Evolutionary conservation across 495 filamentous ascomycete genomes (phyloP).

Genomic region (Venustampulla echinocandica): DNA sequence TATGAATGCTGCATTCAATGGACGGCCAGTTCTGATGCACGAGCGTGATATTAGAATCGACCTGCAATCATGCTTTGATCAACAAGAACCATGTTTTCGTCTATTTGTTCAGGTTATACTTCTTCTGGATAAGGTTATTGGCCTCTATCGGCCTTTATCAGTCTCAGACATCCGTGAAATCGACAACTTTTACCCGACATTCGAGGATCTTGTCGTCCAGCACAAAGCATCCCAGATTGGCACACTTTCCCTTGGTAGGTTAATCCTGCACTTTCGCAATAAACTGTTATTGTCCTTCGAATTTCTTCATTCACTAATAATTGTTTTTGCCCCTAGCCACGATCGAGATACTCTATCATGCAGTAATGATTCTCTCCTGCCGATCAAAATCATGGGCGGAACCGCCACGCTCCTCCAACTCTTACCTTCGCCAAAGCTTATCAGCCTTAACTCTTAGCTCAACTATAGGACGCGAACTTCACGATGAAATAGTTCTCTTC

Average conservation of each 20-base stretch:
- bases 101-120: constrained; percentile 38
- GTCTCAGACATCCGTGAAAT: constrained; percentile 39
- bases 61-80: constrained; percentile 45
- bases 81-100: constrained; percentile 37
- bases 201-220: constrained; percentile 55
- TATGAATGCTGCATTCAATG: constrained; percentile 53
- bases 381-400: constrained; percentile 38
- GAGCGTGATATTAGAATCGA: constrained; percentile 51
- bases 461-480: constrained; percentile 45
- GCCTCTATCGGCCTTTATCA: constrained; percentile 52
- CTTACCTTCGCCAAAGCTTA: constrained; percentile 51
- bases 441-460: constrained; percentile 57
- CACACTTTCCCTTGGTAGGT: constrained; percentile 38
- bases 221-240: constrained; percentile 32
- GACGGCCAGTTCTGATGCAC: constrained; percentile 55
- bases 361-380: constrained; percentile 53
- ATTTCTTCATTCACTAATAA: background rate
- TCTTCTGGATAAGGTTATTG: constrained; percentile 56
- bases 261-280: constrained; percentile 18
- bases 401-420: constrained; percentile 45
- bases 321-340: constrained; percentile 35
- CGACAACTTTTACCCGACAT: constrained; percentile 46
- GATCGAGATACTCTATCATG: constrained; percentile 62
- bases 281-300: background rate
- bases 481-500: constrained; percentile 44